Base-by-base conservation (phyloP, 768 basidiomycete species). In the Boletus rex-veris region DNA sequence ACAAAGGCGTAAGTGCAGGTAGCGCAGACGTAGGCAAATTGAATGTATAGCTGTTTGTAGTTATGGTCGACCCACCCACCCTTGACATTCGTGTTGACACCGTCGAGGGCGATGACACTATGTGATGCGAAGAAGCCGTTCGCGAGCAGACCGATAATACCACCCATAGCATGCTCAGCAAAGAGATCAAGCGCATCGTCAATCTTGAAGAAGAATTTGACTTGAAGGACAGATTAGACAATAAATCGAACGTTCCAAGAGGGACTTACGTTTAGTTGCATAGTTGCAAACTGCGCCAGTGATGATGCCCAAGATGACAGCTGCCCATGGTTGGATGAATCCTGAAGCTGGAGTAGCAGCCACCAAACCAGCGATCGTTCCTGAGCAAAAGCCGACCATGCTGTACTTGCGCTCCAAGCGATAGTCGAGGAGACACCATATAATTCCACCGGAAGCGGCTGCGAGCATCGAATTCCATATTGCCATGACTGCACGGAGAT, bases 141-240 rank as follows among this genome's bases (percentile, higher is more conserved):
- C 59, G 78, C 58, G 45, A 91, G 65, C 15, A 90, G 77, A 40
- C 91, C 93, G 48, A 90, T 71, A 37, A 90, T 81, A 21, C 92
- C 90, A 7, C 91, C 92, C 39, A 95, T 73, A 36, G 87, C 94
- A 75, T 97, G 94, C 63, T 91, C 85, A 16, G 93, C 92, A 67
- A 92, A 95, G 42, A 94, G 80, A 77, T 98, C 94, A 46, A 97
- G 85, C 0, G 92, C 84, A 64, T 96, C 94, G 66, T 97, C 94
- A 50, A 93, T 80, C 16, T 75, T 72, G 50, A 93, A 56, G 33
- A 88, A 63, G 59, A 80, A 80, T 71, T 90, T 90, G 21, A 87
- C 87, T 90, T 58, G 2, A 18, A 30, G 30, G 15, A 30, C 4
- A 24, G 16, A 38, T 70, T 26, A 71, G 49, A 53, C 12, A 24